Conservation (phyloP, 2,329 filamentous ascomycete genomes). For the Pseudogymnoascus sp. region DNA sequence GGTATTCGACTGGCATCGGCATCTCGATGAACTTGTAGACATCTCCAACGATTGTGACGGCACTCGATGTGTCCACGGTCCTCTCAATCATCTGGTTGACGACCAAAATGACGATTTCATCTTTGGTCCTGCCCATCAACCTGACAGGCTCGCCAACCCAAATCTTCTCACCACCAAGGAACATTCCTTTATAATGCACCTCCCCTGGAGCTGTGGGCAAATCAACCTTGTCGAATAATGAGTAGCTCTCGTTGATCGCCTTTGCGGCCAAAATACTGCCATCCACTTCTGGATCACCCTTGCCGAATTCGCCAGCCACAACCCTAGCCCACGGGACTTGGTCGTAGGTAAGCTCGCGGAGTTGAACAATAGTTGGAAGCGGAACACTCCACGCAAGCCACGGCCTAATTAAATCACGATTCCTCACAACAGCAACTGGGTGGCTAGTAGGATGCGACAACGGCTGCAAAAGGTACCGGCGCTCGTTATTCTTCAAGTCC, state of each 20-base stretch:
- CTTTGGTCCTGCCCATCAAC: constrained; percentile 34
- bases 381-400: constrained; percentile 53
- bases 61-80: constrained; percentile 15
- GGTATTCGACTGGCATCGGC: constrained; percentile 24
- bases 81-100: constrained; percentile 30
- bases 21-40: constrained; percentile 41
- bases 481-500: constrained; percentile 29
- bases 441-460: constrained; percentile 37
- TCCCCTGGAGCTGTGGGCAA: constrained; percentile 32
- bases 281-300: constrained; percentile 44
- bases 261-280: constrained; percentile 50
- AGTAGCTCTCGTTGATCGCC: constrained; percentile 46
- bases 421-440: constrained; percentile 34
- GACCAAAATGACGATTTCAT: constrained; percentile 39
- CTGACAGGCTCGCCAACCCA: constrained; percentile 52
- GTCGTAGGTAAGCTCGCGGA: constrained; percentile 38
- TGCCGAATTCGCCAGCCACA: constrained; percentile 30
- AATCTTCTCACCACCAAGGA: constrained; percentile 50
- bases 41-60: constrained; percentile 39
- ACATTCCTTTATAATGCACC: constrained; percentile 44
- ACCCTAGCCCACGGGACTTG: constrained; percentile 43
- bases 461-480: constrained; percentile 39
- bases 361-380: constrained; percentile 35
- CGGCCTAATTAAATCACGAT: constrained; percentile 38
- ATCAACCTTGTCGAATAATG: constrained; percentile 41